Base-by-base conservation (phyloP, 2,329 filamentous ascomycete species). In the Fusarium tupiense region DNA sequence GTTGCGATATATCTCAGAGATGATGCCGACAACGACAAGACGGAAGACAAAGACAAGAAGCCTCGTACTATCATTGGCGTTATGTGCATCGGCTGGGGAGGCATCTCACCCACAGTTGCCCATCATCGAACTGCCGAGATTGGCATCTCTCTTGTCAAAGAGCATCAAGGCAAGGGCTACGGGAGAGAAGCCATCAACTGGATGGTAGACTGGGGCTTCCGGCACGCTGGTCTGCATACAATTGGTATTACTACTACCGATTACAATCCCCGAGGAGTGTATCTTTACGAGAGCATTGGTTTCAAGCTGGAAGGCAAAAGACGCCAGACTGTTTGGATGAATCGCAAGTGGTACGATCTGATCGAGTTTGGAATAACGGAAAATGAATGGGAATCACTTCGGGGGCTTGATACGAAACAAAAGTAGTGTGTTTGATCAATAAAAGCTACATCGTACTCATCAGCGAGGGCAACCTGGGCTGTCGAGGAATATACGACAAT, bases 341-440 rank as follows among this genome's bases (percentile, higher is more conserved):
- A 87, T 66, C 82, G 86, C 2, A 76, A 80, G 35, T 88, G 81
- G 82, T 76, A 78, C 41, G 82, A 84, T 43, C 54, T 76, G 17
- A 54, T 85, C 6, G 70, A 80, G 26, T 77, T 84, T 61, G 81
- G 79, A 2, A 85, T 86, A 72, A 70, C 85, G 24, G 83, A 84
- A 43, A 50, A 76, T 0, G 85, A 86, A 64, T 85, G 84, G 84
- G 71, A 79, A 66, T 69, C 26, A 33, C 26, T 79, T 20, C 65
- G 67, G 0, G 65, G 67, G 2, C 31, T 69, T 26, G 22, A 52
- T 16, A 17, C 26, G 33, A 13, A 16, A 13, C 11, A 50, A 20
- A 59, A 19, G 4, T 50, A 59, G 20, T 26, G 24, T 58, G 8
- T 33, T 24, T 31, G n/a, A 17, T 29, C n/a, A 46, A 57, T 19